Conservation (phyloP, 148 eudicot species). For the Chenopodium formosanum region DNA sequence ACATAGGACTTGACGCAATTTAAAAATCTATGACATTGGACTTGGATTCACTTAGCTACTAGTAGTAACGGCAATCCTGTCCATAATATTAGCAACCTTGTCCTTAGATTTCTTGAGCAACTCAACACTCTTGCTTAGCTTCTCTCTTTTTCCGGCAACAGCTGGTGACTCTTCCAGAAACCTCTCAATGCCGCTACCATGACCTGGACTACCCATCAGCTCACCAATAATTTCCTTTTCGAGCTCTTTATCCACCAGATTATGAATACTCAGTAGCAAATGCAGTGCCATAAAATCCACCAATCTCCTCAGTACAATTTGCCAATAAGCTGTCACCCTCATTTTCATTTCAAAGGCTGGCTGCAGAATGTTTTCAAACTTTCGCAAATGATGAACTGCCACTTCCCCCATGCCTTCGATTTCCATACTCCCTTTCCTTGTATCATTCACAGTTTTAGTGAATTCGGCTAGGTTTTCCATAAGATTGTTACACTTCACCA, state of each 20-base stretch:
- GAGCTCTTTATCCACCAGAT: constrained; percentile 39
- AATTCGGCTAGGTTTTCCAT: constrained; percentile 19
- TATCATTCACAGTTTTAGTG: background rate
- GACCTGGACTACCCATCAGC: constrained; percentile 30
- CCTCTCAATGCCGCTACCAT: constrained; percentile 32
- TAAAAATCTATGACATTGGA: background rate
- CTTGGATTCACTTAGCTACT: background rate
- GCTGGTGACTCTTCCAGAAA: constrained; percentile 53
- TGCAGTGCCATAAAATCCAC: constrained; percentile 53
- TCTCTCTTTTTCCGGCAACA: constrained; percentile 38
- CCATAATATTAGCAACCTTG: constrained; percentile 35
- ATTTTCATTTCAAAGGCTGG: constrained; percentile 32
- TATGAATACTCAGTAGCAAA: constrained; percentile 34
- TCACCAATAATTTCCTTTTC: constrained; percentile 39
- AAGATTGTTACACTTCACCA: constrained; percentile 24
- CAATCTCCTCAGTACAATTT: constrained; percentile 43
- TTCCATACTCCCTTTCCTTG: background rate
- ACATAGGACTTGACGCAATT: background rate
- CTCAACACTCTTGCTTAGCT: constrained; percentile 47
- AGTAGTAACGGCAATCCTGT: constrained; percentile 10
- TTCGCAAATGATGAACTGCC: constrained; percentile 27
- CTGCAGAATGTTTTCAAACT: background rate
- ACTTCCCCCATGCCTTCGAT: constrained; percentile 33
- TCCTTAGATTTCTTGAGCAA: constrained; percentile 54
- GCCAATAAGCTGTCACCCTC: constrained; percentile 44